phyloP scores from a whole-genome alignment of 169 alveolate species.

The Cryptosporidium meleagridis region DNA sequence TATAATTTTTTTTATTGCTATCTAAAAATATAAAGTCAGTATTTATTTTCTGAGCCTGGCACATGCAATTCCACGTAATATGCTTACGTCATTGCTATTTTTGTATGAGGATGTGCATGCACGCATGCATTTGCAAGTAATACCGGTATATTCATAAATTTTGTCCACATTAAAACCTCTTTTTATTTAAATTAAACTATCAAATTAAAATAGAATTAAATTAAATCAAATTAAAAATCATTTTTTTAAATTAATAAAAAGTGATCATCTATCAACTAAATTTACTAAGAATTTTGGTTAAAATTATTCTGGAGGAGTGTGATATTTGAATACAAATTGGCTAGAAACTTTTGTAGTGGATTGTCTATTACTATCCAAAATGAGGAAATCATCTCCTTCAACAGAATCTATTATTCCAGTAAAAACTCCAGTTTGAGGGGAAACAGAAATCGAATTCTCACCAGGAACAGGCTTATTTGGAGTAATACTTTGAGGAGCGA shows the following conservation, averaged over 20 bases:
- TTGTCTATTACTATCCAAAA: conserved; percentile 8
- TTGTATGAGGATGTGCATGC: not conserved
- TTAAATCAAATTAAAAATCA: not conserved
- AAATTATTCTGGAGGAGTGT: conserved; percentile 61
- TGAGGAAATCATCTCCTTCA: conserved; percentile 38
- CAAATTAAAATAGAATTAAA: not conserved
- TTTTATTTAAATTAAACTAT: not conserved
- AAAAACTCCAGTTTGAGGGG: conserved; percentile 59
- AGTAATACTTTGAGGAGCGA: conserved; percentile 64
- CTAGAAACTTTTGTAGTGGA: conserved; percentile 40
- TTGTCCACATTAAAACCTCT: not conserved
- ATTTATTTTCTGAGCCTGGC: not conserved
- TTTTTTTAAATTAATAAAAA: not conserved
- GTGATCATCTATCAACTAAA: not conserved
- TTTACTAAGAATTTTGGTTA: not conserved
- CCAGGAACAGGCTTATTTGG: conserved; percentile 59
- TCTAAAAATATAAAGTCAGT: not conserved
- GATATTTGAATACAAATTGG: conserved; percentile 61
- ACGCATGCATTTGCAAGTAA: not conserved
- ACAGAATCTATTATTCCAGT: conserved; percentile 47
- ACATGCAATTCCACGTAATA: conserved; percentile 14
- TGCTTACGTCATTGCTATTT: not conserved
- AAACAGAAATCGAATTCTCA: conserved; percentile 49
- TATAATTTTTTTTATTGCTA: no score
- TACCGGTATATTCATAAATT: not conserved